Base-by-base conservation (phyloP, 2,329 filamentous ascomycete genomes). In the Talaromyces sp. region DNA sequence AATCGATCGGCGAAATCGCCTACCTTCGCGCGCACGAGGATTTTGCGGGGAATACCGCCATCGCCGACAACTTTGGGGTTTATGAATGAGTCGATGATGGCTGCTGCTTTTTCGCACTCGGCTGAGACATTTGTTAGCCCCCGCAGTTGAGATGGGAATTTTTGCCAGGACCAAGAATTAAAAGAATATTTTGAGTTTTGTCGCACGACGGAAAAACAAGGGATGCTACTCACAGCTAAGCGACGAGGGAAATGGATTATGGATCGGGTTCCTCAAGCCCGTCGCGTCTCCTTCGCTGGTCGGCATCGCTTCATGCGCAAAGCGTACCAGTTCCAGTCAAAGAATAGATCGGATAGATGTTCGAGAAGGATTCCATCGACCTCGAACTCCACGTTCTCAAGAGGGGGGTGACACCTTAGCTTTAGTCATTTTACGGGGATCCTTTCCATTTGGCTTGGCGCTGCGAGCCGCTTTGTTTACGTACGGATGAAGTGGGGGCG, bases 31-130 rank as follows among this genome's bases (percentile, higher is more conserved):
- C 91, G 90, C 58, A 86, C 87, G 62, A 97, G 86, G 59, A 97
- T 82, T 40, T 86, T 83, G 7, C 91, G 90, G 35, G 94, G 93
- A 63, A 97, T 97, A 69, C 97, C 86, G 74, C 96, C 96, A 74
- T 97, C 93, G 70, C 97, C 96, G 17, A 91, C 78, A 77, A 97
- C 91, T 66, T 87, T 84, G 17, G 93, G 92, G 70, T 97, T 92
- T 70, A 97, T 84, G 73, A 97, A 97, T 2, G 92, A 95, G 41
- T 89, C 85, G 62, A 99, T 84, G 68, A 97, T 97, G 79, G 93
- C 94, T 68, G 87, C 88, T 69, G 91, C 93, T 77, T 97, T 97
- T 74, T 89, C 92, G 78, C 93, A 97, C 79, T 97, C 93, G 78
- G 90, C 92, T 96, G 74, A 55, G 39, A 46, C 24, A 48, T 57